phyloP scores from a whole-genome alignment of 1,139 yeast genomes.

The Blastobotrys niveus region DNA sequence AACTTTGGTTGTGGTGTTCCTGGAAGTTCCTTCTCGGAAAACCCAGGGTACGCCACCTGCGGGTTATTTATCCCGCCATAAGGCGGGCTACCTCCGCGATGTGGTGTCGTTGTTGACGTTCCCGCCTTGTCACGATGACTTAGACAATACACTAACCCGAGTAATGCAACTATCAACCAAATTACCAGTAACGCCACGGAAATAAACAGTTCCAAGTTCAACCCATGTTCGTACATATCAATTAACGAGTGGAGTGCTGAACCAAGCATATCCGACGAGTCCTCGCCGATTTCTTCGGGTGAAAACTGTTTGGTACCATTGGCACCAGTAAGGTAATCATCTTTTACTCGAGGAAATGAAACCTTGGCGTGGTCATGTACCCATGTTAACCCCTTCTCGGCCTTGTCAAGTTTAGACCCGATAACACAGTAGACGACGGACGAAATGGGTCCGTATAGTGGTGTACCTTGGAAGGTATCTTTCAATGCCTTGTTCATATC shows the following conservation, averaged over 20 bases:
- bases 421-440: constrained; percentile 72
- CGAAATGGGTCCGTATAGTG: constrained; percentile 53
- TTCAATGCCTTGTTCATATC: constrained; percentile 52
- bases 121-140: too few species aligned
- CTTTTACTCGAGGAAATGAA: constrained; percentile 49
- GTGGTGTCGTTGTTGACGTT: background rate
- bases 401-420: constrained; percentile 59
- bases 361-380: constrained; percentile 58
- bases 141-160: constrained; percentile 22
- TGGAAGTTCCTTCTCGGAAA: background rate
- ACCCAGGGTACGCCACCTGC: constrained; percentile 4
- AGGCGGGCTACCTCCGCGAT: background rate
- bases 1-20: background rate
- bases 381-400: constrained; percentile 77
- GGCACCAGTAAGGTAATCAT: constrained; percentile 14
- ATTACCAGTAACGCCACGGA: constrained; percentile 20
- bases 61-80: background rate
- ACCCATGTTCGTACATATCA: constrained; percentile 19
- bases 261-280: constrained; percentile 3
- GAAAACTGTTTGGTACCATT: constrained; percentile 5
- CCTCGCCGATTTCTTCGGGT: constrained; percentile 12
- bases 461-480: constrained; percentile 59
- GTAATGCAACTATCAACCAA: constrained; percentile 25
- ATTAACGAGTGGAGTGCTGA: constrained; percentile 17
- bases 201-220: constrained; percentile 25